Evolutionary conservation across 1,284 basidiomycete species (phyloP), one percentile per base, ranked within the genome.

Genomic region (Porodaedalea pini): DNA sequence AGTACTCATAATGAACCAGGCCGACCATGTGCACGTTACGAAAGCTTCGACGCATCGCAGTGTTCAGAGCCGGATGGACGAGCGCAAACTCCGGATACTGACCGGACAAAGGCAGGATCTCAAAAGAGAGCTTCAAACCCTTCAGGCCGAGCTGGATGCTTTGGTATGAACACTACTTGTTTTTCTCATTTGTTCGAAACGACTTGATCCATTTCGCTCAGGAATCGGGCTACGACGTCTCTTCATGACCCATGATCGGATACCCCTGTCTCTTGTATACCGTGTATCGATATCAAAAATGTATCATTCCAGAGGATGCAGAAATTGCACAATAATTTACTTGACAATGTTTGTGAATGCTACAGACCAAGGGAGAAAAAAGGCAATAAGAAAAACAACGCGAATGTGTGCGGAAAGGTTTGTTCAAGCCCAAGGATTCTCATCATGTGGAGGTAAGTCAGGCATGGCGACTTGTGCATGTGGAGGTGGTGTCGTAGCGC

Each of bases 71-170:
- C 88, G 86, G 64, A 73, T 83, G 15, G 85, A 89, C 63, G 78
- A 79, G 32, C 76, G 85, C 17, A 76, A 81, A 45, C 69, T 86
- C 40, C 83, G 86, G 61, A 76, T 81, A 68, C 71, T 88, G 4
- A 75, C 74, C 10, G 82, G 81, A 63, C 84, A 88, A 63, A 75
- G 84, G 45, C 80, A 86, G 67, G 76, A 77, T 45, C 69, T 87
- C 8, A 83, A 86, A 64, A 71, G 75, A 39, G 82, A 87, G 64
- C 67, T 82, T 1, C 70, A 71, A 47, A 67, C 73, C 7, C 68
- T 90, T 13, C 81, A 86, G 62, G 75, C 74, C 1, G 85, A 90
- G 64, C 75, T 89, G 1, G 68, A 80, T 59, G 70, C 73, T 6
- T 65, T 84, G 75, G 87, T 82, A 58, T 6, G 51, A 23, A 31